These are phyloP conservation scores for Botrytis cinerea DNA, from an alignment of 2,329 filamentous ascomycete species.

Conservation along the genomic window DNA sequence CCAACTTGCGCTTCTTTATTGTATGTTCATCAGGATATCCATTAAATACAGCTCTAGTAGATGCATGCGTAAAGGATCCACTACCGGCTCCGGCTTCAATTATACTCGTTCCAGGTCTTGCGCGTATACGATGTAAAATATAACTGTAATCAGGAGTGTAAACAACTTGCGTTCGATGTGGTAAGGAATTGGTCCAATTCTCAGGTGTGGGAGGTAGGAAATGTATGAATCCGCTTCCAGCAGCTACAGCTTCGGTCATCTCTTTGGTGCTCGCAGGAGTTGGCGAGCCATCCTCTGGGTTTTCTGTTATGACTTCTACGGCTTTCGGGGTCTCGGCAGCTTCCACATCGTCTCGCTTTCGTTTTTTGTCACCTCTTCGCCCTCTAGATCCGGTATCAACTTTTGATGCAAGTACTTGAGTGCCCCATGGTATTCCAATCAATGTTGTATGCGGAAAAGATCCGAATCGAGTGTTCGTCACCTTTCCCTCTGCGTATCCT, in stretches of 20 bases:
- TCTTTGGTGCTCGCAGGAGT: slow-evolving; percentile 40
- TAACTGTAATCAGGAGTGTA: slow-evolving; percentile 89
- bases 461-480: slow-evolving; percentile 90
- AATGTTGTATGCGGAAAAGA: slow-evolving; percentile 82
- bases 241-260: slow-evolving; percentile 54
- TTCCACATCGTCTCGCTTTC: slow-evolving; percentile 47
- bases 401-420: slow-evolving; percentile 83
- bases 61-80: slow-evolving; percentile 81
- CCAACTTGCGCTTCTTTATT: slow-evolving; percentile 48
- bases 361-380: slow-evolving; percentile 57
- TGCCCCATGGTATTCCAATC: slow-evolving; percentile 82
- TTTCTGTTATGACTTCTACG: slow-evolving; percentile 25
- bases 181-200: slow-evolving; percentile 77
- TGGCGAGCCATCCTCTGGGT: slow-evolving; percentile 36
- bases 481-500: slow-evolving; percentile 74
- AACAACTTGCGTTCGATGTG: slow-evolving; percentile 82
- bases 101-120: slow-evolving; percentile 68
- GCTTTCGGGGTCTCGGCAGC: slow-evolving; percentile 27
- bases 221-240: slow-evolving; percentile 72
- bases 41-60: slow-evolving; percentile 73
- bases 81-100: slow-evolving; percentile 83
- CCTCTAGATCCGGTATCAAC: slow-evolving; percentile 92
- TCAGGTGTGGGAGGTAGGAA: slow-evolving; percentile 78
- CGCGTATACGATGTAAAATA: slow-evolving; percentile 73
- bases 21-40: slow-evolving; percentile 57